A percentile compares a stretch with the other conserved stretches of the same genome.
phyloP scores from a whole-genome alignment of 176 grass and related monocot genomes.

The Oryza glaberrima region DNA sequence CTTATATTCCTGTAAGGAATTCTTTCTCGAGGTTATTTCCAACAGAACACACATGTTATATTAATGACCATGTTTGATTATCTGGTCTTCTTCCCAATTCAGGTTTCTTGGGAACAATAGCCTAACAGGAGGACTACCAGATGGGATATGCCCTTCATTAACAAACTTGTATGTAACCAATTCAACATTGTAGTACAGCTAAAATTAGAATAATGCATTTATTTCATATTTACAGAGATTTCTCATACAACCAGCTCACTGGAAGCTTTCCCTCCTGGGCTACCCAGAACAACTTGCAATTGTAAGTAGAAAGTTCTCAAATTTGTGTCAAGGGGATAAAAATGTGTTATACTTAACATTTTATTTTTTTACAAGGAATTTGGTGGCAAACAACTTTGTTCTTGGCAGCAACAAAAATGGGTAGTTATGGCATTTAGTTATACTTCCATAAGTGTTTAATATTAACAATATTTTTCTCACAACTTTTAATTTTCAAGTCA shows the following conservation, averaged over 20 bases:
- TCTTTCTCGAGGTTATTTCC: constrained; percentile 16
- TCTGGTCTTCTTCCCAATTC: constrained; percentile 3
- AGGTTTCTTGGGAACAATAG: constrained; percentile 98
- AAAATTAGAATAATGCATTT: neutral
- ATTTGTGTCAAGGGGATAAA: neutral
- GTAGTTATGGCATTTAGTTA: constrained; percentile 33
- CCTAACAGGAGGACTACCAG: constrained; percentile 66
- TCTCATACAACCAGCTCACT: constrained; percentile 87
- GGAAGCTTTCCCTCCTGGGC: constrained; percentile 80
- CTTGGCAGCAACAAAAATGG: constrained; percentile 47
- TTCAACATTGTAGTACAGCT: neutral
- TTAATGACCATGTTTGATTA: neutral
- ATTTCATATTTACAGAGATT: constrained; percentile 60
- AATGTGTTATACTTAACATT: neutral
- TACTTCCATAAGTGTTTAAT: neutral
- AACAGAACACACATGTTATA: neutral
- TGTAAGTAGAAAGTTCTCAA: constrained; percentile 61
- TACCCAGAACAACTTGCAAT: constrained; percentile 48
- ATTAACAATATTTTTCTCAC: neutral
- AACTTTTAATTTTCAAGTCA: neutral
- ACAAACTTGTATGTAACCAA: constrained; percentile 60
- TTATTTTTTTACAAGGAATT: constrained; percentile 52
- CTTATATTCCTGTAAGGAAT: constrained; percentile 62
- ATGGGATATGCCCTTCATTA: constrained; percentile 53
- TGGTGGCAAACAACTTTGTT: constrained; percentile 78